Conservation (phyloP, 1,284 basidiomycete species). For the Ganoderma resinaceum region DNA sequence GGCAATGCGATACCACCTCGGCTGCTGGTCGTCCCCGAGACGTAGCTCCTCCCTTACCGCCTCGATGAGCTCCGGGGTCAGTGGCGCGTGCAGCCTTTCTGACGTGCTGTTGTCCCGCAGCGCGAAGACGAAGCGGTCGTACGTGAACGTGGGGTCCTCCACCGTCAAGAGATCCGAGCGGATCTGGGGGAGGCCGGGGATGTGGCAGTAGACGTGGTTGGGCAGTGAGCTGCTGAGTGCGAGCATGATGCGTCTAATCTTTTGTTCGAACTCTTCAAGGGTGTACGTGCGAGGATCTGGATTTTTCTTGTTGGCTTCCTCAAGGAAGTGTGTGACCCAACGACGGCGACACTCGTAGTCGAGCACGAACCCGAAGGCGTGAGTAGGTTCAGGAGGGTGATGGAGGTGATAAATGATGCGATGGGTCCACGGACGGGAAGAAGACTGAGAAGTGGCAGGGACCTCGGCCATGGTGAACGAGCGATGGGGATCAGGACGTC, state of each 20-base stretch:
- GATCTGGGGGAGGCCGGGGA: not conserved
- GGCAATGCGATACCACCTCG: not conserved
- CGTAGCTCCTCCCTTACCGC: not conserved
- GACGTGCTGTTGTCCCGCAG: not conserved
- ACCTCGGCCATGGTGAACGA: not conserved
- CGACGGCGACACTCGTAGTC: too few species aligned
- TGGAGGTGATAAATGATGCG: too few species aligned
- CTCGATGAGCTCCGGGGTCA: not conserved
- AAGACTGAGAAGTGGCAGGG: not conserved
- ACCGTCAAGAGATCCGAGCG: not conserved
- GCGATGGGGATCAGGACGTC: too few species aligned
- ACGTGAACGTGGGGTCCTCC: not conserved
- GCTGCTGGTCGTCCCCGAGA: not conserved
- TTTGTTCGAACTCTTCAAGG: too few species aligned
- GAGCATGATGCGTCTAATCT: not conserved
- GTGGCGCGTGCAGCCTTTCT: not conserved
- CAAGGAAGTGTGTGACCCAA: too few species aligned
- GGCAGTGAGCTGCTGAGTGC: not conserved
- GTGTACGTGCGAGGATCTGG: too few species aligned
- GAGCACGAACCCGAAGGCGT: too few species aligned
- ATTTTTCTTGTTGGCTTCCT: too few species aligned
- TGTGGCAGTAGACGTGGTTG: not conserved
- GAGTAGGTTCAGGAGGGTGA: too few species aligned
- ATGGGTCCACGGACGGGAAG: too few species aligned
- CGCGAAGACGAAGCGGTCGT: not conserved